These are phyloP conservation scores for Leccinum olivaceopallidum DNA, from an alignment of 768 basidiomycete genomes.

Conservation along the genomic window DNA sequence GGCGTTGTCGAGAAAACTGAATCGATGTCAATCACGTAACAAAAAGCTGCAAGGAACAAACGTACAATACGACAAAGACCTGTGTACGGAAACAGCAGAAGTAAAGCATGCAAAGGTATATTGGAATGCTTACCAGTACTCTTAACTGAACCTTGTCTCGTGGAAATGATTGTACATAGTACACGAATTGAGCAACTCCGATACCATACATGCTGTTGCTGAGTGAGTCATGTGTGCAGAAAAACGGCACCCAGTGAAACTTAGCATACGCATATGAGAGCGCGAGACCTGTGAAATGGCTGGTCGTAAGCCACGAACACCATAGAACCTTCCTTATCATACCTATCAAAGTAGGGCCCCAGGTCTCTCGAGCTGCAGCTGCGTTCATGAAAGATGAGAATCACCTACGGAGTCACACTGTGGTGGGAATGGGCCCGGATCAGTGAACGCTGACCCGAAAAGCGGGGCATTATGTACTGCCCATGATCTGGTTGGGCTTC, in stretches of 20 bases:
- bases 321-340: not conserved
- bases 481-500: too few species aligned
- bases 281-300: conserved; percentile 18
- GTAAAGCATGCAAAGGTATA: not conserved
- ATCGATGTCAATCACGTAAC: not conserved
- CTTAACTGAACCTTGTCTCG: conserved; percentile 13
- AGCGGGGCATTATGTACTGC: too few species aligned
- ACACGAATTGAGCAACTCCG: not conserved
- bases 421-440: not conserved
- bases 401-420: not conserved
- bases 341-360: conserved; percentile 23
- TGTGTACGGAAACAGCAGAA: not conserved
- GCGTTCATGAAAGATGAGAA: conserved; percentile 10
- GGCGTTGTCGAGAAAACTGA: conserved; percentile 10
- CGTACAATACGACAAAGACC: conserved; percentile 16
- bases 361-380: not conserved
- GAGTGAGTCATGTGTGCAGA: not conserved
- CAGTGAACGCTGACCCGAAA: too few species aligned
- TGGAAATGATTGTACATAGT: conserved; percentile 20
- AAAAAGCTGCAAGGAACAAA: not conserved
- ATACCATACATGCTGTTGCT: not conserved
- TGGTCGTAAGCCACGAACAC: not conserved
- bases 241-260: not conserved
- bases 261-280: conserved; percentile 15
- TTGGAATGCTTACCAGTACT: conserved; percentile 9